phyloP scores from a whole-genome alignment of 768 basidiomycete species.

The Auriculariales sp. region DNA sequence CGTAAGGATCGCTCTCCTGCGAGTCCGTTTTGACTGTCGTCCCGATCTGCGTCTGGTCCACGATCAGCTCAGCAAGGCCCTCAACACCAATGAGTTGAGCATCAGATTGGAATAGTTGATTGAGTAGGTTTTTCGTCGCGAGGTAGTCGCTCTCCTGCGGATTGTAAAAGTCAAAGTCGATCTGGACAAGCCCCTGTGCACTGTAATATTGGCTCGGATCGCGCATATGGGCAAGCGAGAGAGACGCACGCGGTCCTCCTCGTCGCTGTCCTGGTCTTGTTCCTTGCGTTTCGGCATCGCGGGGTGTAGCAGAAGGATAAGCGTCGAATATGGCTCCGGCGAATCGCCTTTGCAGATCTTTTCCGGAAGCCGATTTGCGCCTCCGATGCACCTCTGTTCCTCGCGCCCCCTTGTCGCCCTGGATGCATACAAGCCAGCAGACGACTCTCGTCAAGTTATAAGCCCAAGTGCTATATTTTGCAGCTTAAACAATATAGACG shows the following conservation, averaged over 20 bases:
- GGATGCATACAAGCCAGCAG: no score
- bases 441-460: no score
- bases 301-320: no score
- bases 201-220: not conserved
- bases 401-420: no score
- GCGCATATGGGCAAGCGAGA: not conserved
- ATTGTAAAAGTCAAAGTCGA: conserved; percentile 91
- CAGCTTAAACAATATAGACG: no score
- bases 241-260: conserved; percentile 8
- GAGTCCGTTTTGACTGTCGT: conserved; percentile 90
- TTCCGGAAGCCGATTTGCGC: no score
- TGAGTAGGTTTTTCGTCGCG: conserved; percentile 35
- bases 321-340: no score
- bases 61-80: conserved; percentile 65
- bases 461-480: no score
- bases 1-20: conserved; percentile 79
- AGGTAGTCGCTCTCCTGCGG: conserved; percentile 75
- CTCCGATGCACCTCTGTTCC: no score
- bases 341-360: no score
- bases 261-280: conserved; percentile 9
- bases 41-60: conserved; percentile 56
- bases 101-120: conserved; percentile 48
- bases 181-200: conserved; percentile 53
- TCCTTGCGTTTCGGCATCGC: conserved; percentile 13
- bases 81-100: conserved; percentile 55